Evolutionary conservation across 1,284 basidiomycete species (phyloP).

Genomic region (Flammula alnicola): DNA sequence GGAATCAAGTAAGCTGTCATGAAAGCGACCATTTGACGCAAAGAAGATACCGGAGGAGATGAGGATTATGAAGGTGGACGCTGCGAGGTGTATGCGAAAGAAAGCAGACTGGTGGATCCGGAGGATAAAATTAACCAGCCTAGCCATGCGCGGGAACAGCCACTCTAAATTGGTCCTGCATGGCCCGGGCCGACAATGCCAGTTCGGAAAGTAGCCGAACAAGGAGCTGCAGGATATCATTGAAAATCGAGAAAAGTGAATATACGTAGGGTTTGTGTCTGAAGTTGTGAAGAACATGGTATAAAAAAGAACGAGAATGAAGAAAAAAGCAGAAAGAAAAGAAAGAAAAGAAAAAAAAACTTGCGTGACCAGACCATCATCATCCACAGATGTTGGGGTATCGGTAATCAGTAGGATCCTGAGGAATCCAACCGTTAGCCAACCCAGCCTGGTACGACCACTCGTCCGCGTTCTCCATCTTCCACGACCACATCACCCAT

Average conservation of each 20-base stretch:
- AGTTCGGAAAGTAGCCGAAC: too few species aligned
- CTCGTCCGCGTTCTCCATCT: constrained; percentile 72
- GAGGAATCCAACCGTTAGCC: constrained; percentile 82
- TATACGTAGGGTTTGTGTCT: too few species aligned
- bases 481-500: constrained; percentile 78
- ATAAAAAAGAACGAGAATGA: too few species aligned
- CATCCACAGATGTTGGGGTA: constrained; percentile 44
- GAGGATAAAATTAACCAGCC: too few species aligned
- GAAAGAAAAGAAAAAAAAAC: neutral
- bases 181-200: too few species aligned
- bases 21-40: constrained; percentile 52
- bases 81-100: constrained; percentile 57
- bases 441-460: constrained; percentile 83
- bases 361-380: constrained; percentile 1
- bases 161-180: too few species aligned
- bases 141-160: too few species aligned
- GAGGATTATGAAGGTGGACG: constrained; percentile 60
- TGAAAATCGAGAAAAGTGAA: too few species aligned
- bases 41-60: constrained; percentile 61
- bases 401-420: constrained; percentile 40
- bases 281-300: too few species aligned
- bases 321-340: neutral
- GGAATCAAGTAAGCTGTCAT: constrained; percentile 55
- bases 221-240: too few species aligned
- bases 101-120: constrained; percentile 53